phyloP scores from a whole-genome alignment of 2,329 filamentous ascomycete genomes.

The Penicillium sp. region DNA sequence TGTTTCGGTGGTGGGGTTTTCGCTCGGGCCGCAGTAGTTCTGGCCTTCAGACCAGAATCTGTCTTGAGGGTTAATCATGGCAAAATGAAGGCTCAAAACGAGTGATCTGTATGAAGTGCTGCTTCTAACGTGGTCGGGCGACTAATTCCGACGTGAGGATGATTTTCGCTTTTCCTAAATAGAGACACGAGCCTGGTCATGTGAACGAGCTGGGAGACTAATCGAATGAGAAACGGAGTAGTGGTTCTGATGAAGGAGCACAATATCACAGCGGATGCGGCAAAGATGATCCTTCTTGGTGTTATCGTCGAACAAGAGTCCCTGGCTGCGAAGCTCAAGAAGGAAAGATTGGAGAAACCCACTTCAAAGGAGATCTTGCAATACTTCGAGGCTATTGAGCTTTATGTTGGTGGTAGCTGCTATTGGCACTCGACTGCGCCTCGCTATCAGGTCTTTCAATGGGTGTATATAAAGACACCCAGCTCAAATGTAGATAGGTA shows the following conservation, averaged over 20 bases:
- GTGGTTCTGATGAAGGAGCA: slow-evolving; percentile 6
- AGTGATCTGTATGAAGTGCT: too few species aligned
- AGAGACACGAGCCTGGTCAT: too few species aligned
- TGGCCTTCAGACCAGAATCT: slow-evolving; percentile 15
- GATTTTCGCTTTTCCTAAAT: too few species aligned
- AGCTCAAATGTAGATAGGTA: background rate
- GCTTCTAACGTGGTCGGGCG: too few species aligned
- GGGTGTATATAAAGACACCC: background rate
- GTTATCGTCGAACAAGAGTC: slow-evolving; percentile 9
- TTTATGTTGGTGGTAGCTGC: slow-evolving; percentile 4
- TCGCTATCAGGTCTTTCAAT: background rate
- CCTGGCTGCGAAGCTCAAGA: slow-evolving; percentile 3
- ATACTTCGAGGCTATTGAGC: slow-evolving; percentile 5
- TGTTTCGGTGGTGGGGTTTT: slow-evolving; percentile 13
- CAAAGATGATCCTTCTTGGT: slow-evolving; percentile 6
- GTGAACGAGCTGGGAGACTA: background rate
- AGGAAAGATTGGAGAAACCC: background rate
- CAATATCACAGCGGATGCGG: background rate
- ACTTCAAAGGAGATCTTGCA: background rate
- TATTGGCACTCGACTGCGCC: slow-evolving; percentile 3
- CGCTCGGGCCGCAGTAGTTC: slow-evolving; percentile 11
- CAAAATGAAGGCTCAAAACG: too few species aligned
- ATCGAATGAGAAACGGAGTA: slow-evolving; percentile 8
- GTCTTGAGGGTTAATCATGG: background rate
- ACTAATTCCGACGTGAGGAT: too few species aligned